These are phyloP conservation scores for Erysimum cheiranthoides DNA, from an alignment of 345 rosid species.

Conservation along the genomic window DNA sequence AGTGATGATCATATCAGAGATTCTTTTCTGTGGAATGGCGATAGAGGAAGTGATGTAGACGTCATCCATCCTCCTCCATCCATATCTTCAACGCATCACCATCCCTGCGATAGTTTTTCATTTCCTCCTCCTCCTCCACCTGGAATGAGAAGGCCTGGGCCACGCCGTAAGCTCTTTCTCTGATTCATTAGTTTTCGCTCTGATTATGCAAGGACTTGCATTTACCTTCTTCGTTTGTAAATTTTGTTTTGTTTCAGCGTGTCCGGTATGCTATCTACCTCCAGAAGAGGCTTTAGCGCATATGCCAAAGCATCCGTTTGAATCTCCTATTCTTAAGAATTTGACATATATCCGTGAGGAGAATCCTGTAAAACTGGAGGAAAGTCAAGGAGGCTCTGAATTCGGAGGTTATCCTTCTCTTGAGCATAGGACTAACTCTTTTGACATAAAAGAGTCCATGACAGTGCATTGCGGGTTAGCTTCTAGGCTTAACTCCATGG, in stretches of 20 bases:
- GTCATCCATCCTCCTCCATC: constrained; percentile 47
- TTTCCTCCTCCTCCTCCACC: constrained; percentile 92
- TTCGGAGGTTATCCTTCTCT: constrained; percentile 93
- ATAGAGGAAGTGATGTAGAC: constrained; percentile 44
- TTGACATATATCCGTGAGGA: constrained; percentile 67
- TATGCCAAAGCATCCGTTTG: constrained; percentile 69
- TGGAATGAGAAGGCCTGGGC: constrained; percentile 65
- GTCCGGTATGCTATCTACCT: constrained; percentile 85
- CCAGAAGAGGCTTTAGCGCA: constrained; percentile 70
- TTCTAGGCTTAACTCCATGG: constrained; percentile 5
- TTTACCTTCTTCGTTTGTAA: background rate
- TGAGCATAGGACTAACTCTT: constrained; percentile 66
- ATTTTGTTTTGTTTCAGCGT: constrained; percentile 55
- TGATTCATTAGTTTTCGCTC: background rate
- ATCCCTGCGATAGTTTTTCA: constrained; percentile 71
- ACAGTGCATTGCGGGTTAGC: constrained; percentile 86
- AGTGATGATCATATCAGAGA: constrained; percentile 27
- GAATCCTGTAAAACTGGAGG: constrained; percentile 61
- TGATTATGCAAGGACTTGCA: background rate
- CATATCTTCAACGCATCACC: constrained; percentile 33
- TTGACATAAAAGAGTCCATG: constrained; percentile 78
- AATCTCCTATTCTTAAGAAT: constrained; percentile 61
- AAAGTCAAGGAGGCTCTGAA: constrained; percentile 73
- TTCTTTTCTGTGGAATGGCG: constrained; percentile 41
- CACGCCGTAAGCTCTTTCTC: constrained; percentile 62